Conservation (phyloP, 2,329 filamentous ascomycete genomes). For the Ascochyta koolunga region DNA sequence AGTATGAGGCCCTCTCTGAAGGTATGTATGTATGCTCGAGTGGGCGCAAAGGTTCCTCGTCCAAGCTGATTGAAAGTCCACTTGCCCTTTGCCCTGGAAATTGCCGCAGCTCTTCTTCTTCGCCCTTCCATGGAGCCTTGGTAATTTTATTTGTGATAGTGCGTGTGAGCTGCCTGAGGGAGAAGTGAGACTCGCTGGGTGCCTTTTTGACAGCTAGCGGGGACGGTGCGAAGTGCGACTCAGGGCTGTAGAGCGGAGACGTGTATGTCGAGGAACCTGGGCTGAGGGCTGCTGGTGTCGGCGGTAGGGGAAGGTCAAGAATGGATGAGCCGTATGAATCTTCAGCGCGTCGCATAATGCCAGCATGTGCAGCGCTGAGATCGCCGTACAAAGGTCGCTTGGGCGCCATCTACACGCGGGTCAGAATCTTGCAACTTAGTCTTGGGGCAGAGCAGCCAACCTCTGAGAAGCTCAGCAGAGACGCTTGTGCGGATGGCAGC, state of each 20-base stretch:
- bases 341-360: constrained; percentile 33
- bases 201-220: constrained; percentile 26
- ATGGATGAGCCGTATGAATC: constrained; percentile 20
- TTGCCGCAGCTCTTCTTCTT: constrained; percentile 35
- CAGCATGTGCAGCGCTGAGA: constrained; percentile 36
- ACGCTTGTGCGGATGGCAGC: constrained; percentile 32
- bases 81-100: constrained; percentile 19
- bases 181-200: constrained; percentile 37
- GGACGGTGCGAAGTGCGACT: constrained; percentile 28
- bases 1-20: constrained; percentile 24
- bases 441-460: constrained; percentile 7
- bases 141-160: constrained; percentile 35
- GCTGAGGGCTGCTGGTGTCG: constrained; percentile 34
- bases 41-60: constrained; percentile 28
- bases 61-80: constrained; percentile 18
- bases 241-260: constrained; percentile 34
- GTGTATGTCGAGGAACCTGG: constrained; percentile 37
- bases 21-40: constrained; percentile 27
- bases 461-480: constrained; percentile 23
- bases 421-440: neutral
- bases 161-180: constrained; percentile 39
- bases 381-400: constrained; percentile 40
- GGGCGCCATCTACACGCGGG: constrained; percentile 37
- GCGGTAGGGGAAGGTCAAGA: constrained; percentile 29
- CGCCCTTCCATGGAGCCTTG: constrained; percentile 17